A percentile compares a stretch with the other conserved stretches of the same genome.
Evolutionary conservation across 306 rosid species (phyloP).

Genomic region (Quercus alba): DNA sequence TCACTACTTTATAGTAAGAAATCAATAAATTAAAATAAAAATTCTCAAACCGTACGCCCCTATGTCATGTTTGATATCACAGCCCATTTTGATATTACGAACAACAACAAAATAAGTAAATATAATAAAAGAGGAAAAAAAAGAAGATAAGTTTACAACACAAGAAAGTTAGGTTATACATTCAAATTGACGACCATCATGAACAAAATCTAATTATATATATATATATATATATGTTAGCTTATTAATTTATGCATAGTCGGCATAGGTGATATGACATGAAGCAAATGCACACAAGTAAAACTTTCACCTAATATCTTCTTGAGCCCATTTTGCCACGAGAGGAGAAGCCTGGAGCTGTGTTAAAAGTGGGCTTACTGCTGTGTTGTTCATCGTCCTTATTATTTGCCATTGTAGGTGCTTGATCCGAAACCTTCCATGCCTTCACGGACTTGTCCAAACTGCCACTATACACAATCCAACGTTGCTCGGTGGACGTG

Average conservation of each 20-base stretch:
- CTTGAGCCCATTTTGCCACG: slow-evolving; percentile 35
- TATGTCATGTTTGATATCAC: too few relatives aligned
- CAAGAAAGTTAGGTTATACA: neutral
- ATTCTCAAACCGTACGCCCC: too few relatives aligned
- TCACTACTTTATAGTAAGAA: neutral
- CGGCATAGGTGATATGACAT: neutral
- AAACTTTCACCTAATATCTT: slow-evolving; percentile 14
- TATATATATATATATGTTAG: too few relatives aligned
- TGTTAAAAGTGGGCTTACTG: slow-evolving; percentile 10
- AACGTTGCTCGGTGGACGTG: slow-evolving; percentile 23
- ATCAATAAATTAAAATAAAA: neutral
- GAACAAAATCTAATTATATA: neutral
- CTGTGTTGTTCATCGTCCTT: slow-evolving; percentile 1
- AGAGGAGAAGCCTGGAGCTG: slow-evolving; percentile 32
- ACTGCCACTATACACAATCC: slow-evolving; percentile 88
- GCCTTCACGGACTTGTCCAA: slow-evolving; percentile 92
- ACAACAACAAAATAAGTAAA: too few relatives aligned
- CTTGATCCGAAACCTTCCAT: slow-evolving; percentile 67
- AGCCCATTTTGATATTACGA: too few relatives aligned
- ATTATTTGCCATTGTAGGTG: neutral
- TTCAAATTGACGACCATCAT: neutral
- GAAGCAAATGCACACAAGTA: neutral
- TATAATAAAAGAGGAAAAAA: too few relatives aligned
- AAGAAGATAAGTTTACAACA: neutral
- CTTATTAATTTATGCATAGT: neutral